Base-by-base conservation (phyloP, 768 basidiomycete genomes). In the Tylopilus intermedius region DNA sequence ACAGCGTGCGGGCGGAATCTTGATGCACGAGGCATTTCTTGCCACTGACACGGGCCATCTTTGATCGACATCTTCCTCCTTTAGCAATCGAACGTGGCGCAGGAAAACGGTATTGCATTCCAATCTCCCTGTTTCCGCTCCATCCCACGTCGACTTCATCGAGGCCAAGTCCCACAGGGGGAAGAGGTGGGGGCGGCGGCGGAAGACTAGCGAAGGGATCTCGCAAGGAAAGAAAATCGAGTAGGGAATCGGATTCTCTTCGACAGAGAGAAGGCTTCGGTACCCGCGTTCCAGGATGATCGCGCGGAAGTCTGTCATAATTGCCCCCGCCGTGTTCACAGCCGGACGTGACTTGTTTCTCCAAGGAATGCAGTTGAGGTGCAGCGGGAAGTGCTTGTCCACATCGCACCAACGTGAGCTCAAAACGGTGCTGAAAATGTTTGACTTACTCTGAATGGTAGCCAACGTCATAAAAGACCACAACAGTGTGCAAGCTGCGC, bases 181-280 rank as follows among this genome's bases (percentile, higher is more conserved):
- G 65, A 9, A 65, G 49, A 33, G 66, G 65, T 3, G 69, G 67
- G 6, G 67, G 69, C n/a, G 56, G 65, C 1, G 67, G 67, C n/a
- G 67, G 67, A 1, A 57, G 62, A 18, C 69, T 70, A 14, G 68
- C 68, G 4, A 69, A 69, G 18, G 68, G 68, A 49, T 69, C 68
- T 45, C 66, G 65, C 56, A 69, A 51, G 9, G 67, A 69, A 49
- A 71, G 65, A 40, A 71, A 69, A 56, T 69, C 68, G 21, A 67
- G 57, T 0, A 60, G 22, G 37, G 67, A 62, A 55, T 69, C 67
- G 41, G 62, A 60, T 51, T 55, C 57, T 27, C 58, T 56, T 7
- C 58, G 58, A 22, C 62, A 56, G 40, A 65, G 32, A 2, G 63
- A 58, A 30, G 56, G 58, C 4, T 67, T 64, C 43, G 44, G 56